These are phyloP conservation scores for Telopea speciosissima DNA, from an alignment of 177 flowering plant species.

Conservation along the genomic window DNA sequence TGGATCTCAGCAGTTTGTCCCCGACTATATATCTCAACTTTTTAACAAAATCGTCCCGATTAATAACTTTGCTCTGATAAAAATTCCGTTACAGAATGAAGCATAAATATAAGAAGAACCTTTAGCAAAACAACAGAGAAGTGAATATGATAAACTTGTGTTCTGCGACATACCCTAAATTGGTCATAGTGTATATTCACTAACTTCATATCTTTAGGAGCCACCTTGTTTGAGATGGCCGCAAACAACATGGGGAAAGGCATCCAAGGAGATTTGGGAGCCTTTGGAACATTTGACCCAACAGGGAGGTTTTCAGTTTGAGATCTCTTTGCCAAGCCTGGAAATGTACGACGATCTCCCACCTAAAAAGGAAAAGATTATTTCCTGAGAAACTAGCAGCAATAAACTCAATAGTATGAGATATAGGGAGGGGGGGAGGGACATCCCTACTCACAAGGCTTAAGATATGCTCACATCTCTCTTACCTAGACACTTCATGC, in stretches of 20 bases:
- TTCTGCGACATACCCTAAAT: slow-evolving; percentile 48
- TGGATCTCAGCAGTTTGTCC: slow-evolving; percentile 46
- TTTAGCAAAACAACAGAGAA: not conserved
- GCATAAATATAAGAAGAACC: not conserved
- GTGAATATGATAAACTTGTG: not conserved
- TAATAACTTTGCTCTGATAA: slow-evolving; percentile 36
- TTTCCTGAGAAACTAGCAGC: not conserved
- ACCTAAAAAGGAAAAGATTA: slow-evolving; percentile 17
- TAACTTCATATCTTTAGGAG: slow-evolving; percentile 43
- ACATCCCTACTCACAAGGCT: not conserved
- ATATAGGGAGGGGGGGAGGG: not conserved
- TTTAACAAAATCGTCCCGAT: slow-evolving; percentile 47
- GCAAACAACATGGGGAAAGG: slow-evolving; percentile 73
- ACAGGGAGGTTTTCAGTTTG: slow-evolving; percentile 18
- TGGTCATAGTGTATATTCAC: slow-evolving; percentile 39
- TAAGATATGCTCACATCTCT: not conserved
- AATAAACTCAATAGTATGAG: not conserved
- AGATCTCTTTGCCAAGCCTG: slow-evolving; percentile 16
- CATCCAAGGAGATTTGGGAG: slow-evolving; percentile 89
- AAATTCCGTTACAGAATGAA: not conserved
- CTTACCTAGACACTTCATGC: too few species aligned
- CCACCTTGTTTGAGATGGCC: slow-evolving; percentile 54
- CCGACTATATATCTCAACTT: slow-evolving; percentile 56
- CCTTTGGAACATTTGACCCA: slow-evolving; percentile 24
- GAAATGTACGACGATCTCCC: slow-evolving; percentile 9